A percentile compares a stretch with the other conserved stretches of the same genome.
Conservation (phyloP, 805 yeast genomes). For the Diddensiella caesifluorescens region DNA sequence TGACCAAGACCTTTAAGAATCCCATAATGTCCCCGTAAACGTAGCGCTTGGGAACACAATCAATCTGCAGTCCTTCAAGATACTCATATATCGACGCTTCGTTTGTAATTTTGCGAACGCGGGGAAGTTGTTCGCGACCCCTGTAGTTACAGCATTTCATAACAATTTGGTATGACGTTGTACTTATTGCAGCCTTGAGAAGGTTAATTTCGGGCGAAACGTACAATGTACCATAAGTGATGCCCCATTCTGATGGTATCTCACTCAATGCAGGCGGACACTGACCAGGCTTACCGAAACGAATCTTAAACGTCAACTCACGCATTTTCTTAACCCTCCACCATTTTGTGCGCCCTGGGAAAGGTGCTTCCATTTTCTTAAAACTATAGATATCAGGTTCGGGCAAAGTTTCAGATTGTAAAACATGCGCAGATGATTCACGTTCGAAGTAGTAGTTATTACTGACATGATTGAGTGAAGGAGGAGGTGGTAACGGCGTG, state of each 20-base stretch:
- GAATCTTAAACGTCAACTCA: not conserved
- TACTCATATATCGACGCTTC: conserved; percentile 26
- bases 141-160: conserved; percentile 16
- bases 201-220: not conserved
- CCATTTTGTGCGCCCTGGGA: conserved; percentile 17
- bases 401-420: conserved; percentile 10
- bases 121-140: not conserved
- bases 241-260: conserved; percentile 1
- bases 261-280: not conserved
- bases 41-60: conserved; percentile 17
- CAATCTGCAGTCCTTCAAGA: conserved; percentile 10
- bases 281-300: conserved; percentile 5
- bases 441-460: conserved; percentile 9
- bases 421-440: not conserved
- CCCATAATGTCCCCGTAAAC: conserved; percentile 21
- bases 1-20: conserved; percentile 20
- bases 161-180: conserved; percentile 6
- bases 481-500: conserved; percentile 3
- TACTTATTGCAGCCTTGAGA: not conserved
- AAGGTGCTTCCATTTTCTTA: conserved; percentile 14
- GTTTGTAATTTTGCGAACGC: conserved; percentile 7
- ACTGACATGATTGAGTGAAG: conserved; percentile 1
- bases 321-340: conserved; percentile 15
- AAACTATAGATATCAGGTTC: conserved; percentile 16
- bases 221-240: conserved; percentile 3